These are phyloP conservation scores for grape (Vitis vinifera) DNA, from an alignment of 164 flowering plant genomes.

Conservation along the genomic window DNA sequence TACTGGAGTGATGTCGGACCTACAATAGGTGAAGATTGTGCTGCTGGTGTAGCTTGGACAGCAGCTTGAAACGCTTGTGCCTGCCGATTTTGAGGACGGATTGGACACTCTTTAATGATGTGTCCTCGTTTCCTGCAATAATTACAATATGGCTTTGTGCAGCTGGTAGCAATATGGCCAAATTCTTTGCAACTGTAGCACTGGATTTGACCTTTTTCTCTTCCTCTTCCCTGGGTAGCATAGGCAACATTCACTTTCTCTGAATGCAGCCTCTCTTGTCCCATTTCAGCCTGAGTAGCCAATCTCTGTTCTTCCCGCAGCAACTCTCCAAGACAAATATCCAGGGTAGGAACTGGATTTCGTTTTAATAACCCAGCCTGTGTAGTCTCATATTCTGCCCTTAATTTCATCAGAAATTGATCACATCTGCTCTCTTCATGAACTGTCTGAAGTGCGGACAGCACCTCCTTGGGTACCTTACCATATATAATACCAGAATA, in stretches of 20 bases:
- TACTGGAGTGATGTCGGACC: no score
- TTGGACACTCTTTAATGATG: no score
- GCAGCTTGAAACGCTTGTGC: no score
- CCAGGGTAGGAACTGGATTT: background rate
- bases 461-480: background rate
- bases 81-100: no score
- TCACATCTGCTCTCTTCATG: background rate
- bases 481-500: background rate
- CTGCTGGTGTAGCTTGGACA: background rate
- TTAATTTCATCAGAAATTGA: conserved; percentile 1
- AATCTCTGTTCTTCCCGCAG: background rate
- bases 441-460: background rate
- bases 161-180: no score
- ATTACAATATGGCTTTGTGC: no score
- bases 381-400: background rate
- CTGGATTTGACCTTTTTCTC: no score
- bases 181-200: no score
- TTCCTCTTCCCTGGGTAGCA: no score
- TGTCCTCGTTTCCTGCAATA: no score
- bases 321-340: background rate
- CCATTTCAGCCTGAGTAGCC: background rate
- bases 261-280: background rate
- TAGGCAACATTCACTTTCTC: no score
- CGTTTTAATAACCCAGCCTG: background rate
- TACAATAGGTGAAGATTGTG: no score